Evolutionary conservation across 495 filamentous ascomycete genomes (phyloP), one percentile per base, ranked within the genome.

Genomic region (Tricharina praecox): DNA sequence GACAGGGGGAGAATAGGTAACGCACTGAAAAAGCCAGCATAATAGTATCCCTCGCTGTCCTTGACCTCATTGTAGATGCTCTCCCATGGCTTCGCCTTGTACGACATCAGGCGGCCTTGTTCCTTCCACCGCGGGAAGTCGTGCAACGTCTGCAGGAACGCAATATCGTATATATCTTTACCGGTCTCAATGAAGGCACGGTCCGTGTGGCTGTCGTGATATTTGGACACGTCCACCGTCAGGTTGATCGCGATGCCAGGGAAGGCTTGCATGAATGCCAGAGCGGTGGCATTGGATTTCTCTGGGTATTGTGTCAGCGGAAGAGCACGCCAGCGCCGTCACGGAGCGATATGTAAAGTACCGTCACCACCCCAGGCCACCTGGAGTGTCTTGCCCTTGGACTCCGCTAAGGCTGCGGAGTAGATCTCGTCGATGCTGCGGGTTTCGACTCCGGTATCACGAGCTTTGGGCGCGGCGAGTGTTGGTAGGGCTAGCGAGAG

Each of bases 141-240:
- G 23, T 66, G 63, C 10, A 66, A 49, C 0, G 64, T 64, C 30
- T 66, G 63, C 3, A 66, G 50, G n/a, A 52, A 47, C 23, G 57
- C 54, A 43, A 52, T 46, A 47, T 66, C 63, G 32, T 60, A 52
- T 23, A 59, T 57, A 10, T 63, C 55, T 8, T 15, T 21, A 5
- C 36, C 36, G n/a, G 36, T 16, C 15, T 16, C 36, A 16, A 21
- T 5, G 33, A 50, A 51, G 0, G 53, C 59, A 28, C 53, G 56
- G 45, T 66, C 64, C 33, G 63, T 48, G 8, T 55, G 52, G 23
- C 50, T 54, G 43, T 66, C 55, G 20, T 63, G 62, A 48, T 66
- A 66, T 25, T 66, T 66, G 47, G 60, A 62, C 2, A 66, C 26
- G 47, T 66, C 63, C 41, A 64, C 60, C 9, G 63, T 66, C 19